phyloP scores from a whole-genome alignment of 345 rosid species.

The Clausena lansium region DNA sequence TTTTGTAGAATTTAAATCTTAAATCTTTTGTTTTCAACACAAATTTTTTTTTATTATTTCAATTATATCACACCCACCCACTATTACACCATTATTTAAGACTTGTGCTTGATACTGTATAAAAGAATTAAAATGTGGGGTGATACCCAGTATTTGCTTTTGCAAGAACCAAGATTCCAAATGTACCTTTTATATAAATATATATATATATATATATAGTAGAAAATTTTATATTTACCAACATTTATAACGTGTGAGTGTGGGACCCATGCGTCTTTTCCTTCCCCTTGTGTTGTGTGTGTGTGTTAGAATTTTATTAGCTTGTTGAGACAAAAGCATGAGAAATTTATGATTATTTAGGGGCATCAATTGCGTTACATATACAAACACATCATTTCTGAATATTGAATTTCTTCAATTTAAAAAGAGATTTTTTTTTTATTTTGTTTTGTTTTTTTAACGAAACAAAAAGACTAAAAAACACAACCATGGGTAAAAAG shows the following conservation, averaged over 20 bases:
- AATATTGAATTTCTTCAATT: background rate
- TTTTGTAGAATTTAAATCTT: too few species aligned
- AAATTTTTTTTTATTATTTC: too few species aligned
- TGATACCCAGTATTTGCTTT: background rate
- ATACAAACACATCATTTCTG: too few species aligned
- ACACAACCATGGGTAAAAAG: background rate
- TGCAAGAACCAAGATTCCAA: background rate
- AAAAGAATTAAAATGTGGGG: background rate
- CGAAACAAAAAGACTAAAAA: background rate
- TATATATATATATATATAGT: background rate
- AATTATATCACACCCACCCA: too few species aligned
- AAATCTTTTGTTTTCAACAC: too few species aligned
- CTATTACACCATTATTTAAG: too few species aligned
- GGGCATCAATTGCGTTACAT: background rate
- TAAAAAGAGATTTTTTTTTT: too few species aligned
- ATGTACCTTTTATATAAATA: too few species aligned
- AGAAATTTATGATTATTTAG: background rate
- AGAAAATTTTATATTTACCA: background rate
- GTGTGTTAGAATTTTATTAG: background rate
- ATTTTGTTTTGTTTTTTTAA: too few species aligned
- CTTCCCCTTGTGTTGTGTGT: background rate
- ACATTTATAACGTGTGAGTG: background rate
- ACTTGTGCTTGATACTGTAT: background rate
- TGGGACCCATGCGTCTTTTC: background rate
- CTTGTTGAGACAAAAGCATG: background rate